Conservation (phyloP, 345 rosid species). For the Salix exigua region DNA sequence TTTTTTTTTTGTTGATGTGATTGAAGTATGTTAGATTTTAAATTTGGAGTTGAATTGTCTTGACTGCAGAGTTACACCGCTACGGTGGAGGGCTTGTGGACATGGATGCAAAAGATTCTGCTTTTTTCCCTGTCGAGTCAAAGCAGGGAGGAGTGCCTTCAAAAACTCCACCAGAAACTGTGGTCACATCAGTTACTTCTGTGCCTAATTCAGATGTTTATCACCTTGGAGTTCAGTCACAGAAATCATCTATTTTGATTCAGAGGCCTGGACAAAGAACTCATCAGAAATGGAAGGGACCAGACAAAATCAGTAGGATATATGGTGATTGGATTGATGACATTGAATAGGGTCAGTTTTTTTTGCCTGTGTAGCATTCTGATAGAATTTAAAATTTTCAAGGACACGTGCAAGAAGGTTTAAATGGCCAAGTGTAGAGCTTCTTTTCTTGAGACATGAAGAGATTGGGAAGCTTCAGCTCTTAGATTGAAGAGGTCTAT, state of each 20-base stretch:
- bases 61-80: slow-evolving; percentile 68
- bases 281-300: slow-evolving; percentile 96
- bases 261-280: slow-evolving; percentile 84
- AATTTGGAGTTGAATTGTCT: slow-evolving; percentile 1
- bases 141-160: slow-evolving; percentile 58
- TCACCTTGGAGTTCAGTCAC: slow-evolving; percentile 68
- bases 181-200: slow-evolving; percentile 38
- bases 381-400: not conserved
- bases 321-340: slow-evolving; percentile 99
- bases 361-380: slow-evolving; percentile 4
- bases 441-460: not conserved
- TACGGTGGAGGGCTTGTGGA: slow-evolving; percentile 84
- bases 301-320: slow-evolving; percentile 90
- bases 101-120: slow-evolving; percentile 51
- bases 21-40: not conserved
- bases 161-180: slow-evolving; percentile 50
- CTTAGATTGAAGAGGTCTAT: slow-evolving; percentile 2
- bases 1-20: not conserved
- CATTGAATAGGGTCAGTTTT: slow-evolving; percentile 42
- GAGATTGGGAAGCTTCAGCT: slow-evolving; percentile 13
- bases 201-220: slow-evolving; percentile 56
- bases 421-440: slow-evolving; percentile 2
- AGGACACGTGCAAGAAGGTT: slow-evolving; percentile 5
- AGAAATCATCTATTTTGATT: slow-evolving; percentile 54
- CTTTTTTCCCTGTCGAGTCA: slow-evolving; percentile 45